These are phyloP conservation scores for Amphicarpaea edgeworthii DNA, from an alignment of 306 rosid genomes.

Conservation along the genomic window DNA sequence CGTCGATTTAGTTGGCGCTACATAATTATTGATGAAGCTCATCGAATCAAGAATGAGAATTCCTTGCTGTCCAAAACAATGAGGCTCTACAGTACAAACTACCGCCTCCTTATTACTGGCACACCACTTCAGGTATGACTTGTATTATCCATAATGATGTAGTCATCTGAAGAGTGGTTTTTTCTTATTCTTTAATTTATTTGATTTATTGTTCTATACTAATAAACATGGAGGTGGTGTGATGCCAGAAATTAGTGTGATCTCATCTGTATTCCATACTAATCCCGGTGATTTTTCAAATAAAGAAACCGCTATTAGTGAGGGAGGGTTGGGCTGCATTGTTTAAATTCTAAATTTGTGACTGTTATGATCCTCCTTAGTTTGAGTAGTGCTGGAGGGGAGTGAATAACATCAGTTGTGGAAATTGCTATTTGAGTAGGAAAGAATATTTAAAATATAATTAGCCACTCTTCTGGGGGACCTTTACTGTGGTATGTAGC, in stretches of 20 bases:
- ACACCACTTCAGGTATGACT: conserved; percentile 92
- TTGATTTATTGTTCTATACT: neutral
- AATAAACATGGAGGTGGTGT: conserved; percentile 26
- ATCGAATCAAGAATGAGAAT: conserved; percentile 97
- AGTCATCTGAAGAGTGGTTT: neutral
- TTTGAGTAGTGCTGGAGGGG: neutral
- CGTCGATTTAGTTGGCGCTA: conserved; percentile 99
- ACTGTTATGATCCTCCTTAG: conserved; percentile 7
- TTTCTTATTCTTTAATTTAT: no score
- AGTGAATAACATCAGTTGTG: conserved; percentile 2
- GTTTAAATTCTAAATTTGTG: no score
- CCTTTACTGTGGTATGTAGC: neutral
- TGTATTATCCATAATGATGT: conserved; percentile 12
- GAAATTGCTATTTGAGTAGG: neutral
- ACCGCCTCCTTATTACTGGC: conserved; percentile 95
- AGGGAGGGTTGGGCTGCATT: conserved; percentile 22
- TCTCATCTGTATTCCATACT: neutral
- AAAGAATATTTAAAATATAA: conserved; percentile 1
- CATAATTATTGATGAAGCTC: conserved; percentile 98
- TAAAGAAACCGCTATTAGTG: conserved; percentile 26
- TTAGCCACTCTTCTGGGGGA: conserved; percentile 7
- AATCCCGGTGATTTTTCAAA: conserved; percentile 6
- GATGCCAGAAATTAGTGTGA: conserved; percentile 24
- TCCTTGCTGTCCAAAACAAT: conserved; percentile 95
- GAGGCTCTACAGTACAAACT: conserved; percentile 90